These are phyloP conservation scores for Solanum virginianum DNA, from an alignment of 257 asterid species.

Conservation along the genomic window DNA sequence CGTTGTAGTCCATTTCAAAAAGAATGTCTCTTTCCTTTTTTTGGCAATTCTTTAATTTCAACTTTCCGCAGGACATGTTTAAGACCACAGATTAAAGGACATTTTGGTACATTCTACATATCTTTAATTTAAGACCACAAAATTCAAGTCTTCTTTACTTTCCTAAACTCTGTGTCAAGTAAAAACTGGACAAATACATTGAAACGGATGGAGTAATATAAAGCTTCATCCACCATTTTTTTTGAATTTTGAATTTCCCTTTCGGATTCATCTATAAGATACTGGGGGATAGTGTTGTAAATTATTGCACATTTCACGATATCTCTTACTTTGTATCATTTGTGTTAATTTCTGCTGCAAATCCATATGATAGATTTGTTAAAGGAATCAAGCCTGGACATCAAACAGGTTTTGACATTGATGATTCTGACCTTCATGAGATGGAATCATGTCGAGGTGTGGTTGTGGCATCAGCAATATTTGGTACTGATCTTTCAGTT, in stretches of 20 bases:
- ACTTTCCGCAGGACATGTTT: too few relatives aligned
- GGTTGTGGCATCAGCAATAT: constrained; percentile 93
- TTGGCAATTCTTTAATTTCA: too few relatives aligned
- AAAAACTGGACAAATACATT: too few relatives aligned
- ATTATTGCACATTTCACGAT: not conserved
- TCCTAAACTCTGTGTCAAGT: too few relatives aligned
- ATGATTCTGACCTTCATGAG: constrained; percentile 61
- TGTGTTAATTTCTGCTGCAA: not conserved
- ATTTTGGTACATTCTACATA: too few relatives aligned
- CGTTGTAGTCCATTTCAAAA: too few relatives aligned
- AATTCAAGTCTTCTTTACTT: too few relatives aligned
- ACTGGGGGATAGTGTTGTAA: not conserved
- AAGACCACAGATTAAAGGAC: too few relatives aligned
- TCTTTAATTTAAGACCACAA: too few relatives aligned
- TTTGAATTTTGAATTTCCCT: not conserved
- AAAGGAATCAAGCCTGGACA: constrained; percentile 75
- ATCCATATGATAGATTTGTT: constrained; percentile 43
- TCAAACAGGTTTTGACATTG: constrained; percentile 74
- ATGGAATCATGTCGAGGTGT: constrained; percentile 81
- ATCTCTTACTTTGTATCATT: not conserved
- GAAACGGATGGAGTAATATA: not conserved
- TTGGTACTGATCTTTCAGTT: constrained; percentile 38
- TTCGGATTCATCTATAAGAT: not conserved
- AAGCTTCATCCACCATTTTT: not conserved
- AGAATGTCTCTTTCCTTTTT: too few relatives aligned